Conservation (phyloP, 2,329 filamentous ascomycete genomes). For the Thielaviopsis ethacetica region DNA sequence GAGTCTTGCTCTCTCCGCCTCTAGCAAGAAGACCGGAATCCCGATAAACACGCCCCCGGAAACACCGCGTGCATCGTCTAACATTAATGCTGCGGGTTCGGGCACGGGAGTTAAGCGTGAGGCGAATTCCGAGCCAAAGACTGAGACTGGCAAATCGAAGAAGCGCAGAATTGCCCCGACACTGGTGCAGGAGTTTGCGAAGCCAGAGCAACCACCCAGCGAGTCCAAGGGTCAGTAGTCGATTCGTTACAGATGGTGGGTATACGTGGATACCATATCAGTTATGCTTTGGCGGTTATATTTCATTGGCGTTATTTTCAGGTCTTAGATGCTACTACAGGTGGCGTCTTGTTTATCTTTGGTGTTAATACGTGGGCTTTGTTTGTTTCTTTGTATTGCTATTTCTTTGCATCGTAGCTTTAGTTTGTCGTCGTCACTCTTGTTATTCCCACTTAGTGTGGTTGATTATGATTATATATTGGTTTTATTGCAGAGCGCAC, state of each 20-base stretch:
- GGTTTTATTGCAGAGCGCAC: too few relatives aligned
- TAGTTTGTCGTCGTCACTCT: too few relatives aligned
- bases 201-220: neutral
- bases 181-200: conserved; percentile 5
- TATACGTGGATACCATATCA: neutral
- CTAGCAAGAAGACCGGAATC: conserved; percentile 43
- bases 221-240: neutral
- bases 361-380: neutral
- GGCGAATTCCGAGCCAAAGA: conserved; percentile 36
- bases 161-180: conserved; percentile 57
- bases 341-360: too few relatives aligned
- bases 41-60: conserved; percentile 82
- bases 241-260: neutral
- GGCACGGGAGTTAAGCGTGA: conserved; percentile 37
- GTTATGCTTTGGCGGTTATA: neutral
- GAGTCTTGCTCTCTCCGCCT: conserved; percentile 57
- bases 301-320: neutral
- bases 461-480: neutral
- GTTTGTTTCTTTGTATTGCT: neutral
- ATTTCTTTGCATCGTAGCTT: neutral
- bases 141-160: conserved; percentile 41
- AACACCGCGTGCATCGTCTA: conserved; percentile 42
- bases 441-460: neutral
- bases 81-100: neutral
- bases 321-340: neutral